These are phyloP conservation scores for Entonaema liquescens DNA, from an alignment of 495 filamentous ascomycete species.

Conservation along the genomic window DNA sequence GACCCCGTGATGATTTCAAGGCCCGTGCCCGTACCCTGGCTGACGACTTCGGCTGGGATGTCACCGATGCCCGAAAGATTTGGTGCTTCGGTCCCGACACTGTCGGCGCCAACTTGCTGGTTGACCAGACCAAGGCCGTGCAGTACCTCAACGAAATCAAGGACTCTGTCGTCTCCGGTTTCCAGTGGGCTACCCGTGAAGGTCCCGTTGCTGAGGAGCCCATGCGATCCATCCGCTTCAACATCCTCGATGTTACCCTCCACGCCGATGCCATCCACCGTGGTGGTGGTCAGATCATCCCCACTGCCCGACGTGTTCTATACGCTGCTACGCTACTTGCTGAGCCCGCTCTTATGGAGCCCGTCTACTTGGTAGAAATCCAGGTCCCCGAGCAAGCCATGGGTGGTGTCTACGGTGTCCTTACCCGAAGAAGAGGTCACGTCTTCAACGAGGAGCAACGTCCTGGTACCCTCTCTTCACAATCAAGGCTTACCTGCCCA, in stretches of 20 bases:
- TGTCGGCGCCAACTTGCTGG: slow-evolving; percentile 95
- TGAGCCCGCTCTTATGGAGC: slow-evolving; percentile 89
- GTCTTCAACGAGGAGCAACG: slow-evolving; percentile 99
- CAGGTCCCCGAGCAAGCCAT: slow-evolving; percentile 98
- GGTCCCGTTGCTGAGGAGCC: slow-evolving; percentile 98
- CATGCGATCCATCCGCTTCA: slow-evolving; percentile 96
- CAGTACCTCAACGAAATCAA: slow-evolving; percentile 99
- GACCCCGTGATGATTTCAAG: slow-evolving; percentile 99
- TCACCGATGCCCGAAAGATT: slow-evolving; percentile 99
- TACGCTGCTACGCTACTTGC: slow-evolving; percentile 93
- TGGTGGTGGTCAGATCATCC: slow-evolving; percentile 99
- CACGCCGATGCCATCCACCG: slow-evolving; percentile 99
- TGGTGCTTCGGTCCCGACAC: slow-evolving; percentile 99
- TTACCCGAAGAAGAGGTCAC: slow-evolving; percentile 97
- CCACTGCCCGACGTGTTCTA: slow-evolving; percentile 96
- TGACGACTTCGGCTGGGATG: slow-evolving; percentile 98
- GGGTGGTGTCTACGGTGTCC: slow-evolving; percentile 99
- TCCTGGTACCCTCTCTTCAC: slow-evolving; percentile 99
- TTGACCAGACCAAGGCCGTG: slow-evolving; percentile 99
- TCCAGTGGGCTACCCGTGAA: slow-evolving; percentile 99
- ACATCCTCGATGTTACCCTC: slow-evolving; percentile 99
- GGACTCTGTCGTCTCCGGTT: slow-evolving; percentile 99
- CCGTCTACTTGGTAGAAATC: slow-evolving; percentile 98
- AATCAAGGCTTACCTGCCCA: slow-evolving; percentile 98
- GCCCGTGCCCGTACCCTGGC: slow-evolving; percentile 94